These are phyloP conservation scores for Penicillium sumatraense DNA, from an alignment of 2,329 filamentous ascomycete species.

Conservation along the genomic window DNA sequence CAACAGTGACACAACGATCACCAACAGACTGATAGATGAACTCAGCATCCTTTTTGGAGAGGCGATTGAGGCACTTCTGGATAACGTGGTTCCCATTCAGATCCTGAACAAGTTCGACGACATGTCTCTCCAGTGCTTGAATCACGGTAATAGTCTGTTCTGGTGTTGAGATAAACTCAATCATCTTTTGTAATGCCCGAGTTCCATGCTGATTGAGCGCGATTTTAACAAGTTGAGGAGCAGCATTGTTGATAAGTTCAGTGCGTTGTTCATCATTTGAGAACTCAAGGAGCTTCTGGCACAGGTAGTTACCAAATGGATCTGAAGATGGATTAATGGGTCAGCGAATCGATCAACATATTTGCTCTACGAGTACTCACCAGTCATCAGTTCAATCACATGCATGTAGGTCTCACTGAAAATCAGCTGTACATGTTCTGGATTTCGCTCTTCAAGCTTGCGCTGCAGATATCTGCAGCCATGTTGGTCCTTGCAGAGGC, in stretches of 20 bases:
- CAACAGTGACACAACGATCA: slow-evolving; percentile 82
- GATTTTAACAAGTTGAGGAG: slow-evolving; percentile 85
- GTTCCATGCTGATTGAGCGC: slow-evolving; percentile 97
- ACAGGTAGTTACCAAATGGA: slow-evolving; percentile 98
- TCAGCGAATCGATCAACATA: no score
- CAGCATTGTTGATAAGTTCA: slow-evolving; percentile 85
- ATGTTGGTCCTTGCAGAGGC: slow-evolving; percentile 95
- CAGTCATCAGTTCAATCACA: slow-evolving; percentile 95
- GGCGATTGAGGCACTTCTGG: slow-evolving; percentile 97
- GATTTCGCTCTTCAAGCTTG: slow-evolving; percentile 88
- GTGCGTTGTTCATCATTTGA: slow-evolving; percentile 96
- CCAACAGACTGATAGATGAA: slow-evolving; percentile 98
- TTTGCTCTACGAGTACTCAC: slow-evolving; percentile 36
- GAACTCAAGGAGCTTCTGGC: slow-evolving; percentile 96
- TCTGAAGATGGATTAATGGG: slow-evolving; percentile 54
- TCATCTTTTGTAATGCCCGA: slow-evolving; percentile 98
- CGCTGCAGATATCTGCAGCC: slow-evolving; percentile 96
- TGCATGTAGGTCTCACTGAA: slow-evolving; percentile 92
- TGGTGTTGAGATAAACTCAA: slow-evolving; percentile 87
- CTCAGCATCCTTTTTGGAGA: slow-evolving; percentile 79
- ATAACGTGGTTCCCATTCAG: slow-evolving; percentile 99
- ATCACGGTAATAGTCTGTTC: slow-evolving; percentile 89
- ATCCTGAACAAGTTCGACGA: slow-evolving; percentile 95
- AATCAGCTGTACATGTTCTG: slow-evolving; percentile 86
- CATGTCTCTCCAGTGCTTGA: slow-evolving; percentile 76